Evolutionary conservation across 306 rosid species (phyloP).

Genomic region (Geum urbanum): DNA sequence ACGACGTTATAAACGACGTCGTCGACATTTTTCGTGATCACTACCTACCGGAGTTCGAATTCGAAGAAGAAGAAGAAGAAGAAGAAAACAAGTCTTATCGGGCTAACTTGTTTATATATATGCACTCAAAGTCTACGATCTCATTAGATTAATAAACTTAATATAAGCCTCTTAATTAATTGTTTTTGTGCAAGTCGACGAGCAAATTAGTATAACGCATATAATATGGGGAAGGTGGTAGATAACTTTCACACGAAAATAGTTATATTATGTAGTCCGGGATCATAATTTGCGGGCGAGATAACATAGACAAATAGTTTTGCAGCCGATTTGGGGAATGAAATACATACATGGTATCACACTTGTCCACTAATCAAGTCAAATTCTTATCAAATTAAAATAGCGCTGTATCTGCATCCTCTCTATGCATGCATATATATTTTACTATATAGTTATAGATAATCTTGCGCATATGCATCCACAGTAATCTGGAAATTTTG

Average conservation of each 20-base stretch:
- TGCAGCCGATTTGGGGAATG: background rate
- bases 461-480: too few species aligned
- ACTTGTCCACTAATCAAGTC: background rate
- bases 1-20: slow-evolving; percentile 26
- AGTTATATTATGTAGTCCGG: background rate
- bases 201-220: slow-evolving; percentile 5
- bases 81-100: background rate
- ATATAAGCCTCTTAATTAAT: background rate
- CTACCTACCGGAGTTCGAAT: background rate
- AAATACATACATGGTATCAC: background rate
- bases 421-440: too few species aligned
- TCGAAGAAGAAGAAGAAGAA: background rate
- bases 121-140: slow-evolving; percentile 4
- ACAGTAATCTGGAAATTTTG: too few species aligned
- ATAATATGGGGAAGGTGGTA: slow-evolving; percentile 15
- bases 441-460: too few species aligned
- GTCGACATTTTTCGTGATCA: slow-evolving; percentile 17
- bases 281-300: slow-evolving; percentile 12
- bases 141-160: background rate
- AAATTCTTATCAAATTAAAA: too few species aligned
- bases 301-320: slow-evolving; percentile 19
- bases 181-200: slow-evolving; percentile 17
- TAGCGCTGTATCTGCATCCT: too few species aligned
- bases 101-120: background rate
- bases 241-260: slow-evolving; percentile 22